Percentiles rank a stretch among this genome's conserved stretches.
Evolutionary conservation across 2,329 filamentous ascomycete species (phyloP).

Genomic region (Botrytis hyacinthi): DNA sequence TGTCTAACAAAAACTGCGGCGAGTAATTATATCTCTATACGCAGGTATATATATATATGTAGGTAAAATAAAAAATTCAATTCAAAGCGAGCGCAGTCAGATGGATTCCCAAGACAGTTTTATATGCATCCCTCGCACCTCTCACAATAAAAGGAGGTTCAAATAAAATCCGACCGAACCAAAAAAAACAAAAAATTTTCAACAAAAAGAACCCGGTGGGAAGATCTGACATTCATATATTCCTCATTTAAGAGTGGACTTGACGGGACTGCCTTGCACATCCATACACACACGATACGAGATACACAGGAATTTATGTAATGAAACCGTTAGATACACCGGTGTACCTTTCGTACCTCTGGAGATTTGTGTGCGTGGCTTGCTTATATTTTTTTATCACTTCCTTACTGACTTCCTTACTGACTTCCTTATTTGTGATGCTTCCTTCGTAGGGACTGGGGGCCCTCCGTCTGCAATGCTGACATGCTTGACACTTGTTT

Average conservation of each 20-base stretch:
- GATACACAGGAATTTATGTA: neutral
- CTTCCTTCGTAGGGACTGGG: too few species aligned
- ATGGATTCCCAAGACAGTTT: neutral
- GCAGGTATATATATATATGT: neutral
- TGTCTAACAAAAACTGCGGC: neutral
- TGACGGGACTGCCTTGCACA: neutral
- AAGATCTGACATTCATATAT: neutral
- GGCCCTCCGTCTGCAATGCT: neutral
- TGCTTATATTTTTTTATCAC: neutral
- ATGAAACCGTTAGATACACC: slow-evolving; percentile 2
- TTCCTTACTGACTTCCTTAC: neutral
- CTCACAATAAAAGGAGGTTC: too few species aligned
- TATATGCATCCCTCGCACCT: neutral
- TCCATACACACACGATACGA: neutral
- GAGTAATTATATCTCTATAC: neutral
- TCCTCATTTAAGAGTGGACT: neutral
- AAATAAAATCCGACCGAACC: neutral
- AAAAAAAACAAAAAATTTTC: too few species aligned
- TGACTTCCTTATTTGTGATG: neutral
- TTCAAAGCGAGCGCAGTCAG: neutral
- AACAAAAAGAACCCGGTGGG: neutral
- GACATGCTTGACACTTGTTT: neutral
- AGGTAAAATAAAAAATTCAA: neutral
- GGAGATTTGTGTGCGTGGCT: neutral
- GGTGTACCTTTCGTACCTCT: neutral